Evolutionary conservation across 305 asterid genomes (phyloP).

Genomic region (Solanum hybrid): DNA sequence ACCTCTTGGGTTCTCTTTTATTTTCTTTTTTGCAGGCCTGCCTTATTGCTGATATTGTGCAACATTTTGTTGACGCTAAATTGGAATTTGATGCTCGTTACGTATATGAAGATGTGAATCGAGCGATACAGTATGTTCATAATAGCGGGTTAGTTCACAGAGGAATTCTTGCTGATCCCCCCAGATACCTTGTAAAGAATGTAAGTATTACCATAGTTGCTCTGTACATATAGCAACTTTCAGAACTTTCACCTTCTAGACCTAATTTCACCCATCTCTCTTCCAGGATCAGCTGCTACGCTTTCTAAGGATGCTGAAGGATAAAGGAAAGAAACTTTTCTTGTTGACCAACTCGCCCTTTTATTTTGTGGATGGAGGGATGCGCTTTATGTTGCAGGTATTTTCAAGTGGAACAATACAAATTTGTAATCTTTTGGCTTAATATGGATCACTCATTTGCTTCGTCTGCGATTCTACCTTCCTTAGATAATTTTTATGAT

Average conservation of each 20-base stretch:
- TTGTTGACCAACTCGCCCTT: conserved; percentile 89
- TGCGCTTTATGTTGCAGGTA: conserved; percentile 93
- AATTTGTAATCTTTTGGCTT: neutral
- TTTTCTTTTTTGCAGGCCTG: conserved; percentile 59
- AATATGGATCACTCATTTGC: neutral
- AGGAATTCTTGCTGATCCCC: conserved; percentile 79
- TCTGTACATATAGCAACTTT: neutral
- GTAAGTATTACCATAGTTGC: conserved; percentile 28
- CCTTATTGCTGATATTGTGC: conserved; percentile 93
- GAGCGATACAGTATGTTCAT: conserved; percentile 92
- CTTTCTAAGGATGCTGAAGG: conserved; percentile 70
- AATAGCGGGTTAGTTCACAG: conserved; percentile 78
- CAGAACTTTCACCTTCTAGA: neutral
- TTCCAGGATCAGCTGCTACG: conserved; percentile 65
- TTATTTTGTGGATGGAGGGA: conserved; percentile 95
- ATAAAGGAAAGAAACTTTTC: conserved; percentile 91
- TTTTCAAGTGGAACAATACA: neutral
- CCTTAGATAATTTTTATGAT: neutral
- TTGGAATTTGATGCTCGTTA: conserved; percentile 88
- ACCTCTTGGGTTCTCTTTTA: neutral
- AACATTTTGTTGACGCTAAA: conserved; percentile 93
- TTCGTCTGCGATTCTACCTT: neutral
- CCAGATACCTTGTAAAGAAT: conserved; percentile 76
- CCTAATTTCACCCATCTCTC: neutral
- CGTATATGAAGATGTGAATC: conserved; percentile 84